Percentiles rank a stretch among this genome's conserved stretches.
These are phyloP conservation scores for Sechiopsis laciniata DNA, from an alignment of 306 rosid genomes.

Conservation along the genomic window DNA sequence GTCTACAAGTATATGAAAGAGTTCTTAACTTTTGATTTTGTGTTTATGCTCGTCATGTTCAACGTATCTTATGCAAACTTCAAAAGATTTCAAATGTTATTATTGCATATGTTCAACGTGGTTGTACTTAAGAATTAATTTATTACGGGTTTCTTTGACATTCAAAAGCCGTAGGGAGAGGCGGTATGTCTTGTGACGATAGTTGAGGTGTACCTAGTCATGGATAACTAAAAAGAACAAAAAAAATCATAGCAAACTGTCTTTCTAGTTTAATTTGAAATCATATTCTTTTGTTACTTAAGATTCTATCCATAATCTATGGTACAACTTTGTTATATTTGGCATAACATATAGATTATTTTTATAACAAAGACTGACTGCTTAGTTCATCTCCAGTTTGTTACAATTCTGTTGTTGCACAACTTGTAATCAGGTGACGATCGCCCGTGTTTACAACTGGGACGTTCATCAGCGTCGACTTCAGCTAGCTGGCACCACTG, in stretches of 20 bases:
- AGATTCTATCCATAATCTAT: background rate
- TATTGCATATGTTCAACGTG: background rate
- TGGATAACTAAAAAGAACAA: too few relatives aligned
- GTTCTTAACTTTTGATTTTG: background rate
- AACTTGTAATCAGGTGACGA: conserved; percentile 59
- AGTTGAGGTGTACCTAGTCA: too few relatives aligned
- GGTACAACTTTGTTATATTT: background rate
- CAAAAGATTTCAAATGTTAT: background rate
- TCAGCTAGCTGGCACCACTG: conserved; percentile 39
- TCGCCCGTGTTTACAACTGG: conserved; percentile 90
- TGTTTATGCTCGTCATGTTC: background rate
- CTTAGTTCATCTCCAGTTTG: conserved; percentile 11
- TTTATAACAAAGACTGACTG: too few relatives aligned
- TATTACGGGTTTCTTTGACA: too few relatives aligned
- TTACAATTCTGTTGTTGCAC: conserved; percentile 4
- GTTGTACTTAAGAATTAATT: too few relatives aligned
- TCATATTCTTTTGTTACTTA: background rate
- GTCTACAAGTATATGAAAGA: background rate
- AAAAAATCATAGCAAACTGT: background rate
- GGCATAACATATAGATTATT: background rate
- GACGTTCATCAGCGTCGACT: conserved; percentile 80
- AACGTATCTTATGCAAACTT: too few relatives aligned
- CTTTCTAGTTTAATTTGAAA: too few relatives aligned
- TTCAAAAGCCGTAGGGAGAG: too few relatives aligned
- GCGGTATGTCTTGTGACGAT: too few relatives aligned